phyloP scores from a whole-genome alignment of 305 asterid genomes.

The Fraxinus ornus region DNA sequence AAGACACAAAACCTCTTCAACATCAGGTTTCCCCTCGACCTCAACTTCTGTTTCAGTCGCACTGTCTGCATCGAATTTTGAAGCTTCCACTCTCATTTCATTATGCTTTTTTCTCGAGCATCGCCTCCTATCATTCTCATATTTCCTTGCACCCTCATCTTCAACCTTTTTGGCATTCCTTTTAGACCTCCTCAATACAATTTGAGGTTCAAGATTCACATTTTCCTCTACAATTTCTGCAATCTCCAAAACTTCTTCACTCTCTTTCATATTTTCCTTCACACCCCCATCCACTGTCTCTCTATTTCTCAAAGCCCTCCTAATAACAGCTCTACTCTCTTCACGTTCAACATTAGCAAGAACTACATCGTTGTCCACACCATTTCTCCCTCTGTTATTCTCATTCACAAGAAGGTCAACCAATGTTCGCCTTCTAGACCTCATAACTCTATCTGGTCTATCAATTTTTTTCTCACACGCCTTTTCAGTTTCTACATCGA shows the following conservation, averaged over 20 bases:
- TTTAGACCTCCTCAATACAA: conserved; percentile 40
- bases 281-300: conserved; percentile 26
- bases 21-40: conserved; percentile 10
- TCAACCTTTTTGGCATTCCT: conserved; percentile 34
- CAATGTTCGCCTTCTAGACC: conserved; percentile 38
- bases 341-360: conserved; percentile 22
- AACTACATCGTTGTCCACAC: conserved; percentile 7
- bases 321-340: conserved; percentile 21
- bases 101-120: conserved; percentile 13
- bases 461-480: conserved; percentile 20
- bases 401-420: conserved; percentile 22
- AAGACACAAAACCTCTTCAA: conserved; percentile 9
- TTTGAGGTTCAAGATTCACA: conserved; percentile 28
- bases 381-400: conserved; percentile 36
- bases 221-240: conserved; percentile 23
- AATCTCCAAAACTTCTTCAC: conserved; percentile 24
- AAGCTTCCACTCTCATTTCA: conserved; percentile 17
- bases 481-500: conserved; percentile 12
- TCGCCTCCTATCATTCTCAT: conserved; percentile 4
- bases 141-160: conserved; percentile 19
- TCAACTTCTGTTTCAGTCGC: conserved; percentile 15
- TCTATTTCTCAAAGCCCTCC: conserved; percentile 32
- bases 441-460: conserved; percentile 33
- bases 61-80: conserved; percentile 10
- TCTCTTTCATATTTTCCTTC: conserved; percentile 24